Conservation (phyloP, 169 alveolate genomes). For the Babesia gibsoni region DNA sequence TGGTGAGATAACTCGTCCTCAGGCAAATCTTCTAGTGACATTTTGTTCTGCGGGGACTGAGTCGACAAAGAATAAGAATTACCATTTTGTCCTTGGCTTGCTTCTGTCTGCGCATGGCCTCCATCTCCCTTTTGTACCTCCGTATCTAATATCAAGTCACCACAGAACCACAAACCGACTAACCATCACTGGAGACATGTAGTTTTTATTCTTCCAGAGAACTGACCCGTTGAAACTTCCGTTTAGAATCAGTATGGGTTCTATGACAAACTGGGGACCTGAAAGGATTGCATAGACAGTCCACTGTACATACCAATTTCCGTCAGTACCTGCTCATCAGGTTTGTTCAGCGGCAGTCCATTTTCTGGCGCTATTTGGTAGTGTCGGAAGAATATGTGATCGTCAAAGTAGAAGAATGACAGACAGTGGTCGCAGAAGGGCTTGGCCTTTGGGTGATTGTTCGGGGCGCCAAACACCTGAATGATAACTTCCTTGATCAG, state of each 20-base stretch:
- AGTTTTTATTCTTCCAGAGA: conserved; percentile 40
- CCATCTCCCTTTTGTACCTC: conserved; percentile 16
- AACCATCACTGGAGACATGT: conserved; percentile 55
- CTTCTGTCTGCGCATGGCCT: conserved; percentile 14
- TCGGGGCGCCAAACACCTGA: conserved; percentile 90
- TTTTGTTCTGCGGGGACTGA: neutral
- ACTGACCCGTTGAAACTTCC: conserved; percentile 81
- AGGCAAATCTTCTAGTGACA: conserved; percentile 10
- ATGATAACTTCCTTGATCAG: conserved; percentile 66
- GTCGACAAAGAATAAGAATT: neutral
- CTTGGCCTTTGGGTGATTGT: conserved; percentile 93
- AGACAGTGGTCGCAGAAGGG: conserved; percentile 95
- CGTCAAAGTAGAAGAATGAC: conserved; percentile 83
- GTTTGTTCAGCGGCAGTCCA: conserved; percentile 70
- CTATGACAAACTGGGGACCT: conserved; percentile 91
- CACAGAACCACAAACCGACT: neutral
- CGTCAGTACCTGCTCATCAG: conserved; percentile 79
- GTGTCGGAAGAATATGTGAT: conserved; percentile 89
- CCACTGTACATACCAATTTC: conserved; percentile 77
- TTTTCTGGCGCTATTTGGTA: conserved; percentile 84
- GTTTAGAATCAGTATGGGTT: conserved; percentile 85
- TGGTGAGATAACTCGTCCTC: conserved; percentile 53
- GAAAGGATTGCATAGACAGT: conserved; percentile 11
- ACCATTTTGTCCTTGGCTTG: conserved; percentile 25
- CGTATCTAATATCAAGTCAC: neutral